Conservation (phyloP, 2,329 filamentous ascomycete genomes). For the Claviceps capensis region DNA sequence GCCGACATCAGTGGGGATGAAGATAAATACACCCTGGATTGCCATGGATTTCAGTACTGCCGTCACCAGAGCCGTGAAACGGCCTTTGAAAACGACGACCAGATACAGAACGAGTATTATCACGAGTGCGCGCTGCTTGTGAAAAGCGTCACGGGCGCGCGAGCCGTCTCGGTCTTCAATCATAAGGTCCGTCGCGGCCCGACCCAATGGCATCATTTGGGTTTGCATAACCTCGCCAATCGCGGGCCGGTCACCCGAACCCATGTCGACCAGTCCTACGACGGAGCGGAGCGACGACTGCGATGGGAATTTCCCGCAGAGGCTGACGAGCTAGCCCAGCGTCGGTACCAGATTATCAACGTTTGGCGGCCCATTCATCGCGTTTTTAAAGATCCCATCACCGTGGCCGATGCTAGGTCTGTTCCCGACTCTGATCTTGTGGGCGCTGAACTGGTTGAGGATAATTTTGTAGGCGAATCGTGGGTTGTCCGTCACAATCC, state of each 20-base stretch:
- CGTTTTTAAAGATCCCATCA: conserved; percentile 32
- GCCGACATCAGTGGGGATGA: conserved; percentile 27
- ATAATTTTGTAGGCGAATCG: conserved; percentile 34
- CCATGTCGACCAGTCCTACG: conserved; percentile 43
- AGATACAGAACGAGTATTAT: conserved; percentile 54
- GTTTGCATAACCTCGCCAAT: conserved; percentile 43
- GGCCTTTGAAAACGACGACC: conserved; percentile 37
- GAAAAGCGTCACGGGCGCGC: conserved; percentile 44
- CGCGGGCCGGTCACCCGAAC: conserved; percentile 27
- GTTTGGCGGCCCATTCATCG: conserved; percentile 27
- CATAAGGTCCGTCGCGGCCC: conserved; percentile 50
- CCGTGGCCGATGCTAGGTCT: conserved; percentile 35
- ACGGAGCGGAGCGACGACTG: conserved; percentile 19
- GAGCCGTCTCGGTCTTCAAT: conserved; percentile 54
- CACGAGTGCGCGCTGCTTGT: conserved; percentile 55
- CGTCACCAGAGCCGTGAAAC: conserved; percentile 17
- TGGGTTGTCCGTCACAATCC: conserved; percentile 28
- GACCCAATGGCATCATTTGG: conserved; percentile 50
- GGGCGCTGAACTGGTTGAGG: conserved; percentile 34
- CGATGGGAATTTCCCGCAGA: conserved; percentile 31
- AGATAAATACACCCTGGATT: conserved; percentile 25
- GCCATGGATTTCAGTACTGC: conserved; percentile 27
- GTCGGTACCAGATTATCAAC: conserved; percentile 41
- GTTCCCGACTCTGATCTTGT: conserved; percentile 38
- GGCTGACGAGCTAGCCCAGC: conserved; percentile 20